Evolutionary conservation across 2,329 filamentous ascomycete species (phyloP).

Genomic region (Fusarium fujikuroi): DNA sequence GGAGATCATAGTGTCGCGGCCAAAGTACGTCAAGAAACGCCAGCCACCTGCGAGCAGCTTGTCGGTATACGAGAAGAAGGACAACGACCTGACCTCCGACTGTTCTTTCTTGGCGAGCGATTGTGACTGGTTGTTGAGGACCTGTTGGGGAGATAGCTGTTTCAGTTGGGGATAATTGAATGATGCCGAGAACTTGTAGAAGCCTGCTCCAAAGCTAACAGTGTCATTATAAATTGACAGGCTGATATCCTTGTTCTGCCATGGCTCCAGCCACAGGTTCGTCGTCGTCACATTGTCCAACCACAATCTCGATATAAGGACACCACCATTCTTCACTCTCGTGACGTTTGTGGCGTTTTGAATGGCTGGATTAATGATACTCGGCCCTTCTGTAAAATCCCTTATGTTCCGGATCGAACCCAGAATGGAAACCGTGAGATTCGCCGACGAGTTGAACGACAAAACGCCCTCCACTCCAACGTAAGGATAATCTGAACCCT

Average conservation of each 20-base stretch:
- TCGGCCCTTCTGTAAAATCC: conserved; percentile 69
- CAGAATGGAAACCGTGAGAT: conserved; percentile 65
- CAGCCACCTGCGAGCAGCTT: conserved; percentile 73
- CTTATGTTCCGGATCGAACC: conserved; percentile 72
- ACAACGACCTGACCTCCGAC: conserved; percentile 49
- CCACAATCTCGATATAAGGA: conserved; percentile 65
- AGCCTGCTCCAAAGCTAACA: conserved; percentile 61
- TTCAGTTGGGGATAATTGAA: conserved; percentile 71
- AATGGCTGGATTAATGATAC: conserved; percentile 61
- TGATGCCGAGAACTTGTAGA: conserved; percentile 67
- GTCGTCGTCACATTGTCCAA: conserved; percentile 70
- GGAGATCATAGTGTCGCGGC: conserved; percentile 72
- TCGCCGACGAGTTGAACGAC: conserved; percentile 67
- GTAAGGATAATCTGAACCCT: conserved; percentile 49
- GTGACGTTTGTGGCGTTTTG: conserved; percentile 63
- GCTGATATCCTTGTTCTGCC: conserved; percentile 34
- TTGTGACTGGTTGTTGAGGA: conserved; percentile 60
- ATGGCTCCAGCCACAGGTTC: conserved; percentile 59
- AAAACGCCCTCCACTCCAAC: conserved; percentile 66
- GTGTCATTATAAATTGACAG: conserved; percentile 53
- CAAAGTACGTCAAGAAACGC: conserved; percentile 75
- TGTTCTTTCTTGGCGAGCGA: conserved; percentile 54
- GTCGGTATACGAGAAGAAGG: conserved; percentile 71
- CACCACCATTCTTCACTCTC: conserved; percentile 53
- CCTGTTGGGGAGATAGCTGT: conserved; percentile 60